Evolutionary conservation across 164 flowering plant species (phyloP).

Genomic region (Kingdonia uniflora): DNA sequence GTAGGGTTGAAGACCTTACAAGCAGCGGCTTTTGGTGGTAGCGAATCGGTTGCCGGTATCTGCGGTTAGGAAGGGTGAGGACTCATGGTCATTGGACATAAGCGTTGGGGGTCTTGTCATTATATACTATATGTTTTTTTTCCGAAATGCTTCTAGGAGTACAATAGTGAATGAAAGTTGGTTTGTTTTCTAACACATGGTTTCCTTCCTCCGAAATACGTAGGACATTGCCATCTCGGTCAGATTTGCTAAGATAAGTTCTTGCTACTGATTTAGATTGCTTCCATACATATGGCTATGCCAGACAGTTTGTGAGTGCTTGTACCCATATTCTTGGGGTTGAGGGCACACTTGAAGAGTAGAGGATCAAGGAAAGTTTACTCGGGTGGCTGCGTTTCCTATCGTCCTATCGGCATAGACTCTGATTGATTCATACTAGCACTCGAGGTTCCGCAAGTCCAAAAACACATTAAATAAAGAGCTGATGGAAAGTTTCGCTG

Average conservation of each 20-base stretch:
- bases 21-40: constrained; percentile 75
- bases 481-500: constrained; percentile 65
- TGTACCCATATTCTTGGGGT: constrained; percentile 97
- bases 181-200: constrained; percentile 97
- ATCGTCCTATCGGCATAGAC: constrained; percentile 85
- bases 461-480: constrained; percentile 55
- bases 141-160: constrained; percentile 70
- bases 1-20: constrained; percentile 35
- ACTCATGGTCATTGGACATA: constrained; percentile 71
- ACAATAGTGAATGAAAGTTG: constrained; percentile 70
- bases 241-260: constrained; percentile 77
- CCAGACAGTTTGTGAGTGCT: constrained; percentile 97
- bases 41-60: constrained; percentile 88
- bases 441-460: constrained; percentile 55
- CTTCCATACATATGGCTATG: constrained; percentile 95
- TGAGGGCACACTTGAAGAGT: constrained; percentile 96
- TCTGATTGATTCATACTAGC: constrained; percentile 81
- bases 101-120: constrained; percentile 93
- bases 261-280: constrained; percentile 94
- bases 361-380: constrained; percentile 86
- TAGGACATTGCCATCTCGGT: constrained; percentile 85
- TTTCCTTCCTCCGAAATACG: constrained; percentile 95
- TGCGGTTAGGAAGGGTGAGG: constrained; percentile 70
- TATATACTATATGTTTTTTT: constrained; percentile 76
- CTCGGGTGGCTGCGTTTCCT: constrained; percentile 71